These are phyloP conservation scores for Pyrenopolyporus hunteri DNA, from an alignment of 495 filamentous ascomycete species.

Conservation along the genomic window DNA sequence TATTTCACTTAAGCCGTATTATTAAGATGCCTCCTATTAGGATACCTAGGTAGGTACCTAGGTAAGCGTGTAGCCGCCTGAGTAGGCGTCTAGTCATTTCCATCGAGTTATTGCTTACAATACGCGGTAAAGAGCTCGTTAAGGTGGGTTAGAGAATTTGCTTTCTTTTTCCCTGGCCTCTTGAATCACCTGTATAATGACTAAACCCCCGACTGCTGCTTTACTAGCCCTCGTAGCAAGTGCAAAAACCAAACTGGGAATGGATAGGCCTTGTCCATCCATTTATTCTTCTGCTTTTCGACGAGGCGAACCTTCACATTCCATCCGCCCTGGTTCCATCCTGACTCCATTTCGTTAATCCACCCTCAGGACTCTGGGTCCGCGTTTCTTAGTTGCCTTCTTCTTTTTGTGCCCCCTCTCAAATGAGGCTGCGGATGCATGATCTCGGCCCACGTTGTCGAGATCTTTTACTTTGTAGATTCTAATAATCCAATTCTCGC, in stretches of 20 bases:
- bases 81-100: too few species aligned
- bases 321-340: too few species aligned
- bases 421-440: slow-evolving; percentile 82
- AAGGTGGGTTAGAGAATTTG: slow-evolving; percentile 1
- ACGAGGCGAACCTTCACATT: background rate
- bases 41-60: background rate
- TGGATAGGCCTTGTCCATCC: slow-evolving; percentile 1
- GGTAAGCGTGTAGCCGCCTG: too few species aligned
- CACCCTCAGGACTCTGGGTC: slow-evolving; percentile 78
- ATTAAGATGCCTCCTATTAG: background rate
- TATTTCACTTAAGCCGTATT: too few species aligned
- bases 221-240: slow-evolving; percentile 6
- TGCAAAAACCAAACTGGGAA: slow-evolving; percentile 4
- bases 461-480: slow-evolving; percentile 99
- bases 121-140: background rate
- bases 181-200: slow-evolving; percentile 25
- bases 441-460: slow-evolving; percentile 93
- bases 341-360: slow-evolving; percentile 60
- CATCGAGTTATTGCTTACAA: background rate
- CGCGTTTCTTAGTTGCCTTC: slow-evolving; percentile 78
- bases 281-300: slow-evolving; percentile 7
- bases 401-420: slow-evolving; percentile 95
- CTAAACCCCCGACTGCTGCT: slow-evolving; percentile 4
- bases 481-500: slow-evolving; percentile 99
- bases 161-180: slow-evolving; percentile 17